Conservation (phyloP, 2,329 filamentous ascomycete genomes). For the Beauveria bassiana region DNA sequence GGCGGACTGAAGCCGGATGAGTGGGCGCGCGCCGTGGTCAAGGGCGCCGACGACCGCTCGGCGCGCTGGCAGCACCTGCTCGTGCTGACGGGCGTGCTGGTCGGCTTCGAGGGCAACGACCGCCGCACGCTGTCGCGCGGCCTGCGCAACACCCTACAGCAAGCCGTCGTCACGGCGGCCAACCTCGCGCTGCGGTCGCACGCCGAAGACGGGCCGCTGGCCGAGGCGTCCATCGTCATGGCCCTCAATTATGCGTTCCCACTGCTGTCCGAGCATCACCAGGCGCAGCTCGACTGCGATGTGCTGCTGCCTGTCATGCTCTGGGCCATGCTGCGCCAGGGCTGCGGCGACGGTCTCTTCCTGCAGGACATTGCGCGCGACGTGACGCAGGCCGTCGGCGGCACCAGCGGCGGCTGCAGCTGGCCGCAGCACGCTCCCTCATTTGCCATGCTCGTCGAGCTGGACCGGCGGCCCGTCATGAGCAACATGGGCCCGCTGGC, state of each 20-base stretch:
- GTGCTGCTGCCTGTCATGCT: constrained; percentile 62
- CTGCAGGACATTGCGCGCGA: constrained; percentile 63
- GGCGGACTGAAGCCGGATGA: constrained; percentile 40
- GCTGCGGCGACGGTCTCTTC: constrained; percentile 70
- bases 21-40: constrained; percentile 50
- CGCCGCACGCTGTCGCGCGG: constrained; percentile 54
- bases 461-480: constrained; percentile 54
- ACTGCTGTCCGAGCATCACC: constrained; percentile 54
- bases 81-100: constrained; percentile 69
- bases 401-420: constrained; percentile 35
- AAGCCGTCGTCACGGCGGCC: constrained; percentile 63
- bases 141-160: constrained; percentile 61
- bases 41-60: constrained; percentile 50
- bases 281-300: constrained; percentile 56
- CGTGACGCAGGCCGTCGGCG: constrained; percentile 39
- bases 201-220: constrained; percentile 32
- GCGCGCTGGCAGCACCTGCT: constrained; percentile 76
- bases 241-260: constrained; percentile 73
- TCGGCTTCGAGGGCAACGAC: constrained; percentile 63
- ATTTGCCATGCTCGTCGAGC: constrained; percentile 48
- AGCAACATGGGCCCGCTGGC: constrained; percentile 61
- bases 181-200: constrained; percentile 62
- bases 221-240: constrained; percentile 51
- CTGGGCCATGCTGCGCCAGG: constrained; percentile 62
- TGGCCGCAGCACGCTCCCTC: constrained; percentile 59